Conservation (phyloP, 306 rosid species). For the Inga oerstediana region DNA sequence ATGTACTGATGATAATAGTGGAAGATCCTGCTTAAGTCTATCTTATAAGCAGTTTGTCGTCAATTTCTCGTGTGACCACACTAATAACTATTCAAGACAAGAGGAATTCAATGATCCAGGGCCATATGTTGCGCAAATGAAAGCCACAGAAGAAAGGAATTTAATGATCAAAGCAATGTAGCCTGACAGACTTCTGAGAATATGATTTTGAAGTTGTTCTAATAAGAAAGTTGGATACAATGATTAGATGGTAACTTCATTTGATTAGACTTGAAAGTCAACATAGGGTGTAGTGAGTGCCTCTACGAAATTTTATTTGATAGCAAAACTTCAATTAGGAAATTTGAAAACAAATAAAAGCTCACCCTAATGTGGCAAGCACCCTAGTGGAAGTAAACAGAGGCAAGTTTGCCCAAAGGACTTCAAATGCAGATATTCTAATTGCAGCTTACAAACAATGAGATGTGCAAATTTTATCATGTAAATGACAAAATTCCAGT, state of each 20-base stretch:
- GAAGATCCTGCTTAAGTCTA: conserved; percentile 27
- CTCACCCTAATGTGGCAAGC: neutral
- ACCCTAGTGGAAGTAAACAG: neutral
- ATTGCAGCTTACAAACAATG: neutral
- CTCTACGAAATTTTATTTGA: neutral
- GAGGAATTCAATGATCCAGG: conserved; percentile 14
- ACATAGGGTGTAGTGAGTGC: neutral
- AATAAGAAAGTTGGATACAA: neutral
- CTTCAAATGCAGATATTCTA: neutral
- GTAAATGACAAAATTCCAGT: neutral
- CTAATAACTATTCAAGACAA: conserved; percentile 1
- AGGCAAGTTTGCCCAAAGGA: neutral
- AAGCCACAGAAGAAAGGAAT: conserved; percentile 1
- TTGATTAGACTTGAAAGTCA: neutral
- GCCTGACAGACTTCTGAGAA: conserved; percentile 12
- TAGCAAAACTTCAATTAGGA: neutral
- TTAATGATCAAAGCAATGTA: conserved; percentile 20
- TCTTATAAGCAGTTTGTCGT: conserved; percentile 29
- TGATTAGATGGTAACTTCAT: conserved; percentile 2
- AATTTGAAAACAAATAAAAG: neutral
- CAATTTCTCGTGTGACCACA: conserved; percentile 22
- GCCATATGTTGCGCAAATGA: conserved; percentile 10
- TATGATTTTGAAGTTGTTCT: conserved; percentile 4
- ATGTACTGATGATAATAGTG: conserved; percentile 19
- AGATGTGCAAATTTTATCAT: neutral